Evolutionary conservation across 75 land plant genomes (phyloP).

Genomic region (Picea glauca): DNA sequence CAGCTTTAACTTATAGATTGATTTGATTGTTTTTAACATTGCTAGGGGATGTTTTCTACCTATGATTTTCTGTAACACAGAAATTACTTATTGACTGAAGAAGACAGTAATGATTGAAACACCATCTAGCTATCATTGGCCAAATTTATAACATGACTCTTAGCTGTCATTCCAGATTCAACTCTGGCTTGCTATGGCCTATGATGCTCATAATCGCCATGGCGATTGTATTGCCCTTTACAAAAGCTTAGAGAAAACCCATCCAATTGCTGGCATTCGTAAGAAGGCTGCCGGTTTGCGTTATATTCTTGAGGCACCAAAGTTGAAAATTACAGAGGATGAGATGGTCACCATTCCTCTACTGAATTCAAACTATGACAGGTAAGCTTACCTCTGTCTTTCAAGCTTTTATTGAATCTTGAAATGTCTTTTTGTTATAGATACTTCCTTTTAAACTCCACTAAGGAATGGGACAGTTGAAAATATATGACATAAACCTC

Average conservation of each 20-base stretch:
- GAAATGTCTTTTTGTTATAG: slow-evolving; percentile 11
- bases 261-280: slow-evolving; percentile 69
- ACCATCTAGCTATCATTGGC: not conserved
- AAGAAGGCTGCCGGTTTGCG: slow-evolving; percentile 90
- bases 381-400: slow-evolving; percentile 27
- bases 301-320: slow-evolving; percentile 96
- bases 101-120: not conserved
- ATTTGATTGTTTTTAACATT: not conserved
- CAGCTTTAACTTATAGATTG: not conserved
- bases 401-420: not conserved
- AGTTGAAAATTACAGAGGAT: slow-evolving; percentile 86
- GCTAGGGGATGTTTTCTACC: not conserved
- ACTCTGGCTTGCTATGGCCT: slow-evolving; percentile 99
- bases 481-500: not conserved
- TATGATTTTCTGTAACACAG: not conserved
- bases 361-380: slow-evolving; percentile 76
- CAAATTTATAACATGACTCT: not conserved
- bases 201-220: slow-evolving; percentile 93
- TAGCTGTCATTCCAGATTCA: slow-evolving; percentile 62
- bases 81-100: slow-evolving; percentile 7
- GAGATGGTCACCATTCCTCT: slow-evolving; percentile 97
- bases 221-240: slow-evolving; percentile 85
- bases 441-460: not conserved
- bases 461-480: not conserved
- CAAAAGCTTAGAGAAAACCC: slow-evolving; percentile 62